phyloP scores from a whole-genome alignment of 2,329 filamentous ascomycete genomes.

The Arthrinium phaeospermum region DNA sequence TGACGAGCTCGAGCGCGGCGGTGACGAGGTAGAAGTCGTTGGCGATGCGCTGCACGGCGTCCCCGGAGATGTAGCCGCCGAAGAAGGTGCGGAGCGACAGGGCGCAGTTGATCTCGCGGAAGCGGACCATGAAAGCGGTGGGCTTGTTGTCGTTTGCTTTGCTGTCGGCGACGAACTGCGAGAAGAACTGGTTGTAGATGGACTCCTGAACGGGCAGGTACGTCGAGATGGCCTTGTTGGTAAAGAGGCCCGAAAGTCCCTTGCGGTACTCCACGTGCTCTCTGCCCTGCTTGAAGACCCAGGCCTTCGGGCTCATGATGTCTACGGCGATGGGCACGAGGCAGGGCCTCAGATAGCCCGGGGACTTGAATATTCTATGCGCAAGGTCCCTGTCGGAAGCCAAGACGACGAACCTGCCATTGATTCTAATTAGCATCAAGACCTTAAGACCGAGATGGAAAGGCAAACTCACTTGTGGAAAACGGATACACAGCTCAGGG shows the following conservation, averaged over 20 bases:
- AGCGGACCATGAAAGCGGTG: slow-evolving; percentile 71
- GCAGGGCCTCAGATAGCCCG: slow-evolving; percentile 75
- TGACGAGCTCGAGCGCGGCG: slow-evolving; percentile 79
- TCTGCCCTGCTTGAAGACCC: slow-evolving; percentile 81
- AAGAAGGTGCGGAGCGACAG: slow-evolving; percentile 81
- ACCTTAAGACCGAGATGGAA: background rate
- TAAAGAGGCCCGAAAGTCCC: slow-evolving; percentile 77
- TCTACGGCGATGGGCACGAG: slow-evolving; percentile 79
- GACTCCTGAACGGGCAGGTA: slow-evolving; percentile 78
- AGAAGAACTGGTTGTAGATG: slow-evolving; percentile 74
- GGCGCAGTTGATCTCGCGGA: slow-evolving; percentile 80
- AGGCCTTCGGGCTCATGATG: slow-evolving; percentile 73
- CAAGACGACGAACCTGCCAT: slow-evolving; percentile 74
- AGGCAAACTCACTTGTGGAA: slow-evolving; percentile 75
- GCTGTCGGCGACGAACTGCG: slow-evolving; percentile 68
- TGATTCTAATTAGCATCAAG: background rate
- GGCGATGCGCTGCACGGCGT: slow-evolving; percentile 74
- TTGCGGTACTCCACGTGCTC: slow-evolving; percentile 80
- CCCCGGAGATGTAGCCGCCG: slow-evolving; percentile 77
- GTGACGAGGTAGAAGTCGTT: slow-evolving; percentile 82
- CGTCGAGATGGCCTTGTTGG: slow-evolving; percentile 69
- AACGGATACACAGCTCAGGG: slow-evolving; percentile 80
- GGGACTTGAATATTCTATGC: slow-evolving; percentile 83
- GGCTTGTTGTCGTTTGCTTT: slow-evolving; percentile 57
- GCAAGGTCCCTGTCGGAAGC: slow-evolving; percentile 79